A percentile compares a stretch with the other conserved stretches of the same genome.
phyloP scores from a whole-genome alignment of 1,139 yeast genomes.

The Diutina siamensis region DNA sequence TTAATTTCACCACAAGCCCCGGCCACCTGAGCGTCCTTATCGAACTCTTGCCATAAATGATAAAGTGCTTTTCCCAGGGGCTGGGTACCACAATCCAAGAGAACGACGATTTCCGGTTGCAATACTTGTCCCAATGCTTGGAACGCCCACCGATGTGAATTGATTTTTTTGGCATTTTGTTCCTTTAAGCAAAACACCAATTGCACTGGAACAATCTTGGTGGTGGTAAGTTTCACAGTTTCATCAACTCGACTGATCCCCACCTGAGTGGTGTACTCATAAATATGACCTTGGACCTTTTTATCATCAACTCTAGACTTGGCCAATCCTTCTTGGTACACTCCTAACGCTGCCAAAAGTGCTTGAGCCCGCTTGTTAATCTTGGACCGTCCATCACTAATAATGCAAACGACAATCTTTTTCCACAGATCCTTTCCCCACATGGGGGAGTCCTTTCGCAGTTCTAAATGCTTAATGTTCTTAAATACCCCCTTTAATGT shows the following conservation, averaged over 20 bases:
- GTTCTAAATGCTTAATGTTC: constrained; percentile 46
- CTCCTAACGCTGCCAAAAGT: constrained; percentile 60
- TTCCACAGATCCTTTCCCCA: constrained; percentile 85
- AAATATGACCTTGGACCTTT: constrained; percentile 60
- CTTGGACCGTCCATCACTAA: constrained; percentile 69
- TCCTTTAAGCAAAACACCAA: constrained; percentile 70
- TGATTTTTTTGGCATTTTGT: constrained; percentile 62
- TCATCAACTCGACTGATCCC: constrained; percentile 54
- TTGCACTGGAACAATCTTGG: constrained; percentile 60
- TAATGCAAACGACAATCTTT: constrained; percentile 60
- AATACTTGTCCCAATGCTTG: constrained; percentile 67
- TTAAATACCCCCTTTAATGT: constrained; percentile 71
- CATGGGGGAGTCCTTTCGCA: constrained; percentile 36
- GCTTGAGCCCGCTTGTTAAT: constrained; percentile 55
- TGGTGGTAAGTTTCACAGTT: constrained; percentile 41
- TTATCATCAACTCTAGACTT: constrained; percentile 63
- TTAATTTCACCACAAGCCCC: constrained; percentile 85
- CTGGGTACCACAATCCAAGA: constrained; percentile 72
- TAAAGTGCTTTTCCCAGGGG: constrained; percentile 62
- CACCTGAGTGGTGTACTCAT: constrained; percentile 71
- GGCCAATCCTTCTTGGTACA: constrained; percentile 75
- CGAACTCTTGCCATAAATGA: constrained; percentile 66
- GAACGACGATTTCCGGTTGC: constrained; percentile 58
- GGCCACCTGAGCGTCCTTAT: constrained; percentile 56
- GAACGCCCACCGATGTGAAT: constrained; percentile 79